Evolutionary conservation across 108 stramenopile genomes (phyloP).

Genomic region (Asterionellopsis glacialis): DNA sequence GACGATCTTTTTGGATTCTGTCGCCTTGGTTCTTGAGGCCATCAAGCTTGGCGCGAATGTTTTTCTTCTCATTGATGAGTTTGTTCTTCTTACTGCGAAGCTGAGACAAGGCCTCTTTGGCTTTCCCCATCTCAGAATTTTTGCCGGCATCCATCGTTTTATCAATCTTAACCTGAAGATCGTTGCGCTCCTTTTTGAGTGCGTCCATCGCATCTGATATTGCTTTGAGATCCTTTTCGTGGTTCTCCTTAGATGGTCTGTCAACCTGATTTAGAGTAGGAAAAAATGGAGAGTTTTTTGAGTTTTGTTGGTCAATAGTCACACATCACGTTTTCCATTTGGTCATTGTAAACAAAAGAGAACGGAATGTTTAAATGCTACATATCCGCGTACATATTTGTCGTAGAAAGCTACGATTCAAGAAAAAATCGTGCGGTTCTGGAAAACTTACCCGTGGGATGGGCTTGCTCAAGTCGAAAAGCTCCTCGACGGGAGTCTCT

Average conservation of each 20-base stretch:
- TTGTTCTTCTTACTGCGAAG: constrained; percentile 63
- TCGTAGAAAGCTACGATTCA: not conserved
- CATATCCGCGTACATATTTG: not conserved
- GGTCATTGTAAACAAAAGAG: not conserved
- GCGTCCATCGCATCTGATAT: constrained; percentile 59
- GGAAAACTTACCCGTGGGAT: constrained; percentile 66
- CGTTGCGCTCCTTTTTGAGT: constrained; percentile 43
- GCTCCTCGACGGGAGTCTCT: constrained; percentile 63
- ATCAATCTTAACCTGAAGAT: constrained; percentile 66
- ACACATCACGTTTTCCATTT: not conserved
- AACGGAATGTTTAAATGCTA: not conserved
- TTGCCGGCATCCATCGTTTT: constrained; percentile 27
- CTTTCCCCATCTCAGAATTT: constrained; percentile 43
- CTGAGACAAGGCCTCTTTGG: constrained; percentile 41
- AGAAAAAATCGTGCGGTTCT: not conserved
- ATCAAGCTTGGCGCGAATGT: constrained; percentile 68
- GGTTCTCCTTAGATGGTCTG: constrained; percentile 65
- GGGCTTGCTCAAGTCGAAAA: constrained; percentile 81
- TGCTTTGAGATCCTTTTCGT: constrained; percentile 53
- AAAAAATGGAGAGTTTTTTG: not conserved
- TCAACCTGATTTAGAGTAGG: constrained; percentile 41
- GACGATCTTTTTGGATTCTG: constrained; percentile 54
- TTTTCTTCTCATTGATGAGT: constrained; percentile 79
- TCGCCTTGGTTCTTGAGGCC: constrained; percentile 53
- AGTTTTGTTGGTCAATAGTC: not conserved